Base-by-base conservation (phyloP, 129 eudicot species). In the Artemisia argyi region DNA sequence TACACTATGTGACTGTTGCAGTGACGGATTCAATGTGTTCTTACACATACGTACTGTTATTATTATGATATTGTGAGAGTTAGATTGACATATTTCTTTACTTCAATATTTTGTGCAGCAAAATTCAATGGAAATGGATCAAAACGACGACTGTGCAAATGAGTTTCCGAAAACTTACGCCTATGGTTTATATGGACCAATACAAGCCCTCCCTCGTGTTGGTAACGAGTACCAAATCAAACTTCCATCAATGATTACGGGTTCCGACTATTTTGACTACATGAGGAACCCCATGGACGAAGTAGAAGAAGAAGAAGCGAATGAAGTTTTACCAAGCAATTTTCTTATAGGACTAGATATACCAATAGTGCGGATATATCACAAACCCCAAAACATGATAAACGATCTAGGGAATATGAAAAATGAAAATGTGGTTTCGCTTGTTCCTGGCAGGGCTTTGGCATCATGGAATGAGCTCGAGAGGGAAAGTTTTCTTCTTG, bases 401-500 rank as follows among this genome's bases (percentile, higher is more conserved):
- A 39, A 39, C 44, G 44, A 39, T 39, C 7, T 7, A 39, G 44
- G 44, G 44, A 56, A 53, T 50, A 26, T 32, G 30, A 72, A 69
- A 52, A 39, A 1, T 6, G 39, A 72, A 24, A 72, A 72, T 16
- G 52, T 11, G 76, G 66, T 61, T 76, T 59, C 75, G 69, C 75
- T 82, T 71, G 92, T 88, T 67, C 97, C 95, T 50, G 92, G 92
- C 35, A 18, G 65, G 10, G n/a, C 17, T 42, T 39, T 48, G 47
- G 79, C 78, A 35, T 13, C 57, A 12, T 91, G 96, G 97, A 82
- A 72, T 75, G 86, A 73, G 42, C 35, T 75, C 4, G 96, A 88
- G 75, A 83, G 52, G 86, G 82, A 73, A 15, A 82, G 90, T 35
- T 88, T 91, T 60, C 74, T 91, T 49, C 88, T 91, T 47, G 96